phyloP scores from a whole-genome alignment of 495 filamentous ascomycete genomes.

The Penicillium manginii region DNA sequence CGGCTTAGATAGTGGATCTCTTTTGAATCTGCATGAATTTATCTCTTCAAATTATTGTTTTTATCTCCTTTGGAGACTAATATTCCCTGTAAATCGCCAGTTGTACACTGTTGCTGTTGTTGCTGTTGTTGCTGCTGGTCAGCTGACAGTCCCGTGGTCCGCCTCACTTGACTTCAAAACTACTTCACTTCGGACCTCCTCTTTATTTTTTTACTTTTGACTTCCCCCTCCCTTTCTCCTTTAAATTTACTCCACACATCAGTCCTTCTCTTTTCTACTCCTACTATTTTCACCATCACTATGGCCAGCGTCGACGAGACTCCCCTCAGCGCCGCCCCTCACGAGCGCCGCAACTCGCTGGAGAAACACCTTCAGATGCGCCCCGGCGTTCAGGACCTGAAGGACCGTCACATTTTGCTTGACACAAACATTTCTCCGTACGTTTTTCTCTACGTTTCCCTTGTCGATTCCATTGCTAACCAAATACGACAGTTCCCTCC shows the following conservation, averaged over 20 bases:
- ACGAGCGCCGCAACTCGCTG: conserved; percentile 82
- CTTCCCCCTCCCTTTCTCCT: neutral
- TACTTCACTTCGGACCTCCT: too few species aligned
- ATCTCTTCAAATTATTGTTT: neutral
- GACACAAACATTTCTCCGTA: conserved; percentile 73
- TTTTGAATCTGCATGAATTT: conserved; percentile 1
- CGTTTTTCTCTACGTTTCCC: neutral
- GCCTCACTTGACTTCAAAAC: too few species aligned
- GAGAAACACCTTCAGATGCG: conserved; percentile 82
- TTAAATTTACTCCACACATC: too few species aligned
- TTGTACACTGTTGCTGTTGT: too few species aligned
- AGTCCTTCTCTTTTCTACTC: neutral
- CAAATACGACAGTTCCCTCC: conserved; percentile 54
- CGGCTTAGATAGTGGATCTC: conserved; percentile 6
- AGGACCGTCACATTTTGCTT: conserved; percentile 72
- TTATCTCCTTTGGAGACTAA: too few species aligned
- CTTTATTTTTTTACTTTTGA: neutral
- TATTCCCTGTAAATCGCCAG: too few species aligned
- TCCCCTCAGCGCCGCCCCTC: conserved; percentile 55
- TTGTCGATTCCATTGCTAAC: neutral
- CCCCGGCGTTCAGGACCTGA: conserved; percentile 79
- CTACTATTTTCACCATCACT: neutral
- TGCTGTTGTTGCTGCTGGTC: too few species aligned
- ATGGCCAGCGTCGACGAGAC: conserved; percentile 39
- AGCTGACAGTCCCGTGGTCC: too few species aligned